Conservation (phyloP, 257 asterid genomes). For the Solanum ahanhuiri region DNA sequence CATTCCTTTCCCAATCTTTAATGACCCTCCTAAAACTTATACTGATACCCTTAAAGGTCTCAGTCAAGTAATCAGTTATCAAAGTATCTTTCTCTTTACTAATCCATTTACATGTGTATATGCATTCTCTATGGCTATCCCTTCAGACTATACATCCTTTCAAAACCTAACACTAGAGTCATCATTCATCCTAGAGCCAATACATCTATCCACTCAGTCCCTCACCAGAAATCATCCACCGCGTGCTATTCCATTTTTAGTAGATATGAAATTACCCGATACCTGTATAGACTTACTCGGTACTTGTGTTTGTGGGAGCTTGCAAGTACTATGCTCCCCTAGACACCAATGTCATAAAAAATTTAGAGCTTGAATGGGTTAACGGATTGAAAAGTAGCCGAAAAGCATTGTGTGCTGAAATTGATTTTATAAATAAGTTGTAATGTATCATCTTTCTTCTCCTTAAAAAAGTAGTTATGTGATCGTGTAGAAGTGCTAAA, state of each 20-base stretch:
- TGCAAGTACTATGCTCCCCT: background rate
- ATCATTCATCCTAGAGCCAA: background rate
- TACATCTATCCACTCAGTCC: background rate
- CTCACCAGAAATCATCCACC: background rate
- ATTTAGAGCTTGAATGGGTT: background rate
- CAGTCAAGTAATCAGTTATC: background rate
- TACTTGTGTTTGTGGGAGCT: background rate
- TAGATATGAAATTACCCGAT: background rate
- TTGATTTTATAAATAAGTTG: background rate
- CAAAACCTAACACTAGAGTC: background rate
- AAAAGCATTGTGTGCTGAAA: background rate
- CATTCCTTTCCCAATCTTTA: background rate
- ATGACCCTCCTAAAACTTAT: background rate
- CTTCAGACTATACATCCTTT: background rate
- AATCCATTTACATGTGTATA: background rate
- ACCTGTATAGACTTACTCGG: background rate
- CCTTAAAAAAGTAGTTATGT: background rate
- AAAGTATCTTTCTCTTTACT: background rate
- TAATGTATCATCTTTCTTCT: background rate
- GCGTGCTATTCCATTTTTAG: background rate
- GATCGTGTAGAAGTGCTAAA: background rate
- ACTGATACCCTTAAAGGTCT: background rate
- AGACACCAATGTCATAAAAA: background rate
- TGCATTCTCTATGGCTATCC: background rate
- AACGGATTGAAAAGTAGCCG: background rate